phyloP scores from a whole-genome alignment of 1,139 yeast genomes.

The Suhomyces bribrorum region DNA sequence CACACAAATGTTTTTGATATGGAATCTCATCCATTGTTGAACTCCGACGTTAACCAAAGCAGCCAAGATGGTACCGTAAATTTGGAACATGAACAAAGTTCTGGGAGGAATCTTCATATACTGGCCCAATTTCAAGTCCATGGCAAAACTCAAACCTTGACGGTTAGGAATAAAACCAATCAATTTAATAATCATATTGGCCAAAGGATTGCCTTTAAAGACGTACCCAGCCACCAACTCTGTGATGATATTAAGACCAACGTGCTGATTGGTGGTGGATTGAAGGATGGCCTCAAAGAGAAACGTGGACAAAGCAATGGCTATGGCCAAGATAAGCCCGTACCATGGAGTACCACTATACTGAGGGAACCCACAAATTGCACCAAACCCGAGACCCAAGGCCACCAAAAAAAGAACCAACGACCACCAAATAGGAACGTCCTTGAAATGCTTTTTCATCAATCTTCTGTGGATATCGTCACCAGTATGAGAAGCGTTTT shows the following conservation, averaged over 20 bases:
- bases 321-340: conserved; percentile 36
- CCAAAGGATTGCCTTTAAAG: conserved; percentile 35
- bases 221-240: conserved; percentile 38
- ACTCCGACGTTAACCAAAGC: conserved; percentile 38
- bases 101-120: conserved; percentile 23
- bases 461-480: conserved; percentile 42
- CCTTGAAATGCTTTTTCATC: conserved; percentile 34
- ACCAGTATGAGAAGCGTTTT: conserved; percentile 30
- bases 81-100: conserved; percentile 17
- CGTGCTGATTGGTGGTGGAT: conserved; percentile 41
- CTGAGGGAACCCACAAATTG: conserved; percentile 24
- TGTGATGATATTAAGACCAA: conserved; percentile 37
- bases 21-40: conserved; percentile 24
- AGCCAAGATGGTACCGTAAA: conserved; percentile 27
- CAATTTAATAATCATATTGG: conserved; percentile 34
- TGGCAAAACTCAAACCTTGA: conserved; percentile 21
- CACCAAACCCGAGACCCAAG: conserved; percentile 33
- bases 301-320: conserved; percentile 32
- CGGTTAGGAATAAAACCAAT: conserved; percentile 32
- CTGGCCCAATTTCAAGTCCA: conserved; percentile 20
- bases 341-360: conserved; percentile 37
- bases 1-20: conserved; percentile 18
- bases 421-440: conserved; percentile 46
- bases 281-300: conserved; percentile 40
- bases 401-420: conserved; percentile 28